These are phyloP conservation scores for Rutstroemia sp. DNA, from an alignment of 2,329 filamentous ascomycete genomes.

Conservation along the genomic window DNA sequence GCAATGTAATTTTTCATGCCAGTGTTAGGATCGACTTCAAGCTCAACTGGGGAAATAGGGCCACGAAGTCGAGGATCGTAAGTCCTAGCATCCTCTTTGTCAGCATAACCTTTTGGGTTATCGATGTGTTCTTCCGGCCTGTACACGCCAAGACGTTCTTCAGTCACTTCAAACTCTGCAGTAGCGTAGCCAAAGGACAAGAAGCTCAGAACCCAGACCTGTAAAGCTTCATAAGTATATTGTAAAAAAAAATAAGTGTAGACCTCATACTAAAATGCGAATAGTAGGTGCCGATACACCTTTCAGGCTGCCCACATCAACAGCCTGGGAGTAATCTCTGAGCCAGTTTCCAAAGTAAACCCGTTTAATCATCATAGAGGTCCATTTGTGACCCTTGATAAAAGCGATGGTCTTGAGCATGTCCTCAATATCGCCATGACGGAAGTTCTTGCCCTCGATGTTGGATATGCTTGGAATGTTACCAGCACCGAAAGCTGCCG, in stretches of 20 bases:
- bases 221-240: not conserved
- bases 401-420: slow-evolving; percentile 72
- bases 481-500: slow-evolving; percentile 58
- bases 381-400: slow-evolving; percentile 78
- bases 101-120: slow-evolving; percentile 76
- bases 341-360: slow-evolving; percentile 86
- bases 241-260: too few relatives aligned
- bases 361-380: slow-evolving; percentile 66
- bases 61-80: slow-evolving; percentile 76
- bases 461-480: slow-evolving; percentile 60
- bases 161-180: slow-evolving; percentile 75
- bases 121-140: slow-evolving; percentile 69
- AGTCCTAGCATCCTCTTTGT: slow-evolving; percentile 76
- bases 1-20: slow-evolving; percentile 99
- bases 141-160: slow-evolving; percentile 73
- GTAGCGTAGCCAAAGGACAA: slow-evolving; percentile 81
- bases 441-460: slow-evolving; percentile 59
- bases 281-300: slow-evolving; percentile 73
- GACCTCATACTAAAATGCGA: slow-evolving; percentile 52
- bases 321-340: slow-evolving; percentile 74
- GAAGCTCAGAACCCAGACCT: slow-evolving; percentile 75
- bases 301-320: slow-evolving; percentile 75
- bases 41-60: slow-evolving; percentile 64
- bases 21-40: slow-evolving; percentile 65
- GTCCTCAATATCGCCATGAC: slow-evolving; percentile 74